Percentiles rank a stretch among this genome's conserved stretches.
These are phyloP conservation scores for Dalechampia spathulata DNA, from an alignment of 441 rosid genomes.

Conservation along the genomic window DNA sequence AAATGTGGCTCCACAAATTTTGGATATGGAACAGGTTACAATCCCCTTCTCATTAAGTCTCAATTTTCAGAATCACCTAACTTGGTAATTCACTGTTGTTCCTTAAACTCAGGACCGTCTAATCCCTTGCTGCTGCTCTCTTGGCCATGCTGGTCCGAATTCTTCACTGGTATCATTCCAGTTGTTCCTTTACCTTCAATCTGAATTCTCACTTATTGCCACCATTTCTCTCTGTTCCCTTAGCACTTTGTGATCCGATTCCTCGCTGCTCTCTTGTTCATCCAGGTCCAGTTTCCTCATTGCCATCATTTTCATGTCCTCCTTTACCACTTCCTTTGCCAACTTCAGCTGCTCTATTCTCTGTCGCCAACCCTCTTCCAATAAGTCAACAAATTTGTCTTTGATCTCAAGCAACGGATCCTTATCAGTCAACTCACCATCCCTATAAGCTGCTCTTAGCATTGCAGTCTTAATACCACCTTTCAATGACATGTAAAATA, in stretches of 20 bases:
- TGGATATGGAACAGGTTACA: neutral
- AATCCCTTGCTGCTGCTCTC: slow-evolving; percentile 4
- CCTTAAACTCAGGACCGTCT: slow-evolving; percentile 23
- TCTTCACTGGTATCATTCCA: slow-evolving; percentile 17
- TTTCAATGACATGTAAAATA: slow-evolving; percentile 81
- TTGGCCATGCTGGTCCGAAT: slow-evolving; percentile 9
- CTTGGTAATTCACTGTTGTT: slow-evolving; percentile 10
- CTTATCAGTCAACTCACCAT: slow-evolving; percentile 42
- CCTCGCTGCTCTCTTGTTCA: slow-evolving; percentile 11
- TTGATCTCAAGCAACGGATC: slow-evolving; percentile 69
- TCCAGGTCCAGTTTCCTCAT: slow-evolving; percentile 16
- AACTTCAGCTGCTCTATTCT: slow-evolving; percentile 38
- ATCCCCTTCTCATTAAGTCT: neutral
- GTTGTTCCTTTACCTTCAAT: slow-evolving; percentile 13
- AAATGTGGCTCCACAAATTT: neutral
- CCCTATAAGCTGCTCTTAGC: slow-evolving; percentile 68
- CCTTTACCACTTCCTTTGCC: slow-evolving; percentile 34
- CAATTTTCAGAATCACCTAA: neutral
- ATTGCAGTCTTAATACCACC: slow-evolving; percentile 79
- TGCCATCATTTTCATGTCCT: slow-evolving; percentile 35
- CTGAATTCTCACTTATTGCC: neutral
- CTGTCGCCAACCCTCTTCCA: slow-evolving; percentile 64
- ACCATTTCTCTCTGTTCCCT: neutral
- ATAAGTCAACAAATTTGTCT: slow-evolving; percentile 48
- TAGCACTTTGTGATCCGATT: neutral